Evolutionary conservation across 2,329 filamentous ascomycete genomes (phyloP).

Genomic region (Colletotrichum tamarilloi): DNA sequence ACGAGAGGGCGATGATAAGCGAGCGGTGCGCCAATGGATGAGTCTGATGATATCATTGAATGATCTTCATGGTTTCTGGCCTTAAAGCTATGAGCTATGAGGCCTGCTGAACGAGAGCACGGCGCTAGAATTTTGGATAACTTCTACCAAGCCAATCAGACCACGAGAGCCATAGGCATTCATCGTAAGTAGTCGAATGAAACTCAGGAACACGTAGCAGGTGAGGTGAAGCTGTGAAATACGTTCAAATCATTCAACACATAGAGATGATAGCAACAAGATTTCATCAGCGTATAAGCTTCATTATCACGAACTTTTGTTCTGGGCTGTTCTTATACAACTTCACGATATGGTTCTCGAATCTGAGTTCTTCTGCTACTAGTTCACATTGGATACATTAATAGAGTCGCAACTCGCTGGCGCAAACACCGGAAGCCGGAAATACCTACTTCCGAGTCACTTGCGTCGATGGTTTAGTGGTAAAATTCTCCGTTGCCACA

Average conservation of each 20-base stretch:
- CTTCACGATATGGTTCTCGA: too few species aligned
- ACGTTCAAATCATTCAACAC: background rate
- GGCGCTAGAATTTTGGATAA: background rate
- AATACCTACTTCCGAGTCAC: background rate
- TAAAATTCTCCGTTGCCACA: constrained; percentile 33
- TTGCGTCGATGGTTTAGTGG: constrained; percentile 29
- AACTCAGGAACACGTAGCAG: too few species aligned
- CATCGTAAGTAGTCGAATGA: background rate
- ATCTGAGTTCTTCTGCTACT: too few species aligned
- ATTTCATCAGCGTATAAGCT: too few species aligned
- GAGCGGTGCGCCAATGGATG: background rate
- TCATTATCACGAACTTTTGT: too few species aligned
- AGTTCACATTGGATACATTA: fast-evolving
- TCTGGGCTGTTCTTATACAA: too few species aligned
- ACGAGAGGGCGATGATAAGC: background rate
- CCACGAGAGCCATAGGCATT: too few species aligned
- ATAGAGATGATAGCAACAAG: background rate
- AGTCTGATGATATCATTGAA: background rate
- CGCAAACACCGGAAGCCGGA: background rate
- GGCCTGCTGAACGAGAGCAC: background rate
- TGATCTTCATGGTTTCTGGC: background rate
- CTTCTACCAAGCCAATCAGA: background rate
- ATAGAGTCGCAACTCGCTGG: too few species aligned
- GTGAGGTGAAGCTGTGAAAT: too few species aligned
- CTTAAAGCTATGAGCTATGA: background rate